Conservation (phyloP, 2,329 filamentous ascomycete genomes). For the Elsinoe batatas region DNA sequence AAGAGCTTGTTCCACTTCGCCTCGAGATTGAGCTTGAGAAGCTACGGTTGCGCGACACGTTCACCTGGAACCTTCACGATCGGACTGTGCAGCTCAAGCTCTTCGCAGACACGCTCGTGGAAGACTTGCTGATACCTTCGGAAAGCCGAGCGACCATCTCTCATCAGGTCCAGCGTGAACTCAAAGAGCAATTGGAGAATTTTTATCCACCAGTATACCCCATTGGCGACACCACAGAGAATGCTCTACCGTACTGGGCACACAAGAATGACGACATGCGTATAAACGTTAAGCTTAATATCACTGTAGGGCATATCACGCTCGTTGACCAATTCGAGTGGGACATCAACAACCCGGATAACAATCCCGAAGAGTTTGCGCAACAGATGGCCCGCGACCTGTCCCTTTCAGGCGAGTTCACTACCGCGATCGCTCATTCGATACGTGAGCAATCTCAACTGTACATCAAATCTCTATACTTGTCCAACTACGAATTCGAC, state of each 20-base stretch:
- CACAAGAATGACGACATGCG: constrained; percentile 99
- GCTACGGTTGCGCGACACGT: constrained; percentile 89
- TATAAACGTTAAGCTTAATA: constrained; percentile 88
- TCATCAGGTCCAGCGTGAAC: constrained; percentile 69
- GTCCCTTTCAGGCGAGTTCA: constrained; percentile 87
- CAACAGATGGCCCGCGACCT: constrained; percentile 80
- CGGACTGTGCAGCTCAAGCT: constrained; percentile 67
- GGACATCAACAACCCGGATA: constrained; percentile 93
- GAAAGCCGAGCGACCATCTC: constrained; percentile 56
- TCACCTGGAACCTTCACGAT: constrained; percentile 97
- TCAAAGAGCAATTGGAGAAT: constrained; percentile 83
- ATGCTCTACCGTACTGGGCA: constrained; percentile 78
- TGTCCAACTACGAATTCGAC: constrained; percentile 89
- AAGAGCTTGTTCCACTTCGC: constrained; percentile 83
- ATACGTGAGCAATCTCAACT: constrained; percentile 94
- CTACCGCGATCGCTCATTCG: constrained; percentile 92
- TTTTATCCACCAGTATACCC: constrained; percentile 88
- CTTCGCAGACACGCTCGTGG: constrained; percentile 81
- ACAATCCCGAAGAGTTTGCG: constrained; percentile 92
- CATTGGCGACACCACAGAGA: constrained; percentile 82
- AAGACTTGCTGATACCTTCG: constrained; percentile 70
- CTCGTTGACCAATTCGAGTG: constrained; percentile 97
- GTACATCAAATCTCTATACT: constrained; percentile 87
- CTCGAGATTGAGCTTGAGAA: constrained; percentile 94
- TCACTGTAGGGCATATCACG: constrained; percentile 90